Evolutionary conservation across 2,329 filamentous ascomycete species (phyloP), one percentile per base, ranked within the genome.

Genomic region (Penicillium sclerotiorum): DNA sequence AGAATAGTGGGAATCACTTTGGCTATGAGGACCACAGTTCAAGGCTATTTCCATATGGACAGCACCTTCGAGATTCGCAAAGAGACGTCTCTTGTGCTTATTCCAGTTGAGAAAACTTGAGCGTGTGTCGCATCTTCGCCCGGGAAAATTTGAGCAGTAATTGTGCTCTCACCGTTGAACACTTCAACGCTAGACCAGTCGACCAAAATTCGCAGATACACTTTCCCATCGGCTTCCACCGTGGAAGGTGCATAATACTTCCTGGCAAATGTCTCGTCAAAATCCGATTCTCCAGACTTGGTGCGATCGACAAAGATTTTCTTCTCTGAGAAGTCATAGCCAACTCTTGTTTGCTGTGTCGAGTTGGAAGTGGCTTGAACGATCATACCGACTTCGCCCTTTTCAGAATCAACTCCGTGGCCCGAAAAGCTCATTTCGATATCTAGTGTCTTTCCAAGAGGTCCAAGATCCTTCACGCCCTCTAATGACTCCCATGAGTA

Each of bases 81-180:
- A 9, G 15, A 36, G 8, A 36, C 33, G 11, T 37, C 13, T 15
- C 20, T 17, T 27, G 20, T 36, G 33, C 15, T 36, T 18, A 5
- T 7, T 11, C 12, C 33, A 5, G 33, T 17, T 20, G 36, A 23
- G n/a, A 38, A 38, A 9, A 38, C n/a, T 22, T 23, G 8, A 23
- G 18, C 18, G 18, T 12, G 23, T 23, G 20, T 50, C 40, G 15
- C 51, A 49, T 6, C 23, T 20, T 8, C 20, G 6, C 36, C 20
- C 8, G 61, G 61, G 35, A 64, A 65, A 8, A 65, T 58, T 36
- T 64, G 62, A 25, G 55, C 47, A n/a, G 62, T 61, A 12, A 65
- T 12, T 1, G 56, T 60, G 15, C 47, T 49, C 43, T 64, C 55
- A 3, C 61, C 62, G 11, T 52, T 33, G 43, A 64, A 64, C 3